These are phyloP conservation scores for Lecanicillium sp. DNA, from an alignment of 2,329 filamentous ascomycete species.

Conservation along the genomic window DNA sequence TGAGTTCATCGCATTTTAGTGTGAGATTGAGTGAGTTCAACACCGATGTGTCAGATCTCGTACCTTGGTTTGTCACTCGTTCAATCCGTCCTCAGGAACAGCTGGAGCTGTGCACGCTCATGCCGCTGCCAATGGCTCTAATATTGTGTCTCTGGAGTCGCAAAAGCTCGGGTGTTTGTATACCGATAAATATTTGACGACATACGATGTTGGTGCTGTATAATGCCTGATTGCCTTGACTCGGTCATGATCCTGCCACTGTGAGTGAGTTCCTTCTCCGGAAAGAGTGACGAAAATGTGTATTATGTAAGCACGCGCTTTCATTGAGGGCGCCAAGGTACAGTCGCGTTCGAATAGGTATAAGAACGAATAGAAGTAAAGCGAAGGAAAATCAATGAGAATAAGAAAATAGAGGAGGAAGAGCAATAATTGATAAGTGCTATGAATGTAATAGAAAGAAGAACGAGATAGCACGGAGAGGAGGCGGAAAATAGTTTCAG, in stretches of 20 bases:
- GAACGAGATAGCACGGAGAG: no score
- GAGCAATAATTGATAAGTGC: no score
- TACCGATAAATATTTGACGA: not conserved
- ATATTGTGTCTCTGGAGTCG: not conserved
- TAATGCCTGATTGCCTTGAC: constrained; percentile 1
- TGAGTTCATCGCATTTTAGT: not conserved
- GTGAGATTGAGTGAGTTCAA: constrained; percentile 1
- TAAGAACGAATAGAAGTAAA: no score
- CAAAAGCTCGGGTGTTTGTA: not conserved
- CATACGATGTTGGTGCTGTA: not conserved
- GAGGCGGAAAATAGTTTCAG: no score
- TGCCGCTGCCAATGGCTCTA: not conserved
- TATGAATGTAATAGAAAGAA: no score
- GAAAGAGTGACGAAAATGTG: not conserved
- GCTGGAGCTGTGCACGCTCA: not conserved
- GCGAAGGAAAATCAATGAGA: no score
- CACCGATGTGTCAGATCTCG: not conserved
- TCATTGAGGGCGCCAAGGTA: no score
- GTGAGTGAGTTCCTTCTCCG: constrained; percentile 6
- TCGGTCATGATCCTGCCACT: not conserved
- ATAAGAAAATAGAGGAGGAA: no score
- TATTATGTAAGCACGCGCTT: not conserved
- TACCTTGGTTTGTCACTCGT: not conserved
- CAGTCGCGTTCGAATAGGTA: no score
- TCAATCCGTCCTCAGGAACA: not conserved